Evolutionary conservation across 169 alveolate genomes (phyloP).

Genomic region (Toxoplasma gondii): DNA sequence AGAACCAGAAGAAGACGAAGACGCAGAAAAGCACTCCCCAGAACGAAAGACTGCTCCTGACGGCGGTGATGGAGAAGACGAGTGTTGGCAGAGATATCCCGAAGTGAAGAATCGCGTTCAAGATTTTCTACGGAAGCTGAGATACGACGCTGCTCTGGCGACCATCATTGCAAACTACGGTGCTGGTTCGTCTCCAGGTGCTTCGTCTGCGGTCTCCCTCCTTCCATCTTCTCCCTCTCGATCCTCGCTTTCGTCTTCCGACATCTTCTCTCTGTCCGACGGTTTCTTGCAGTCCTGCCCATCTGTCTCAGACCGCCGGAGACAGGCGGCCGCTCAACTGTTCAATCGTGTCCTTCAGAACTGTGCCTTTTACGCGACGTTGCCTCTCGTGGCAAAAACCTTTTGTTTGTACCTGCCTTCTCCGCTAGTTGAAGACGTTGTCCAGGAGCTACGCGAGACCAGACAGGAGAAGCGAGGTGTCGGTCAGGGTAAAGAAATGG

Average conservation of each 20-base stretch:
- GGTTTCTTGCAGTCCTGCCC: slow-evolving; percentile 3
- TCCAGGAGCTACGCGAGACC: neutral
- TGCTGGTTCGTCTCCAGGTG: neutral
- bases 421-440: neutral
- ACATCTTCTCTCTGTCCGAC: neutral
- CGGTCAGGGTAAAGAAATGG: too few relatives aligned
- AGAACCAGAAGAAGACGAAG: too few relatives aligned
- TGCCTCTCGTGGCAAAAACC: neutral
- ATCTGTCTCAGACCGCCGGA: neutral
- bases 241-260: neutral
- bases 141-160: neutral
- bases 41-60: too few relatives aligned
- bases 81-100: neutral
- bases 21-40: too few relatives aligned
- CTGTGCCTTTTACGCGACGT: slow-evolving; percentile 9
- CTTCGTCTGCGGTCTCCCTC: neutral
- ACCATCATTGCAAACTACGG: neutral
- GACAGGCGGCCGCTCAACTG: neutral
- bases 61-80: neutral
- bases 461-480: too few relatives aligned
- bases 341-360: neutral
- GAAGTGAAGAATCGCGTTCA: neutral
- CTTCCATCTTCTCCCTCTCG: neutral
- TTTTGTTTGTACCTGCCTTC: neutral
- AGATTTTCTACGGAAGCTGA: neutral